These are phyloP conservation scores for Rhodosorus marinus DNA, from an alignment of 23 red algal species.

Conservation along the genomic window DNA sequence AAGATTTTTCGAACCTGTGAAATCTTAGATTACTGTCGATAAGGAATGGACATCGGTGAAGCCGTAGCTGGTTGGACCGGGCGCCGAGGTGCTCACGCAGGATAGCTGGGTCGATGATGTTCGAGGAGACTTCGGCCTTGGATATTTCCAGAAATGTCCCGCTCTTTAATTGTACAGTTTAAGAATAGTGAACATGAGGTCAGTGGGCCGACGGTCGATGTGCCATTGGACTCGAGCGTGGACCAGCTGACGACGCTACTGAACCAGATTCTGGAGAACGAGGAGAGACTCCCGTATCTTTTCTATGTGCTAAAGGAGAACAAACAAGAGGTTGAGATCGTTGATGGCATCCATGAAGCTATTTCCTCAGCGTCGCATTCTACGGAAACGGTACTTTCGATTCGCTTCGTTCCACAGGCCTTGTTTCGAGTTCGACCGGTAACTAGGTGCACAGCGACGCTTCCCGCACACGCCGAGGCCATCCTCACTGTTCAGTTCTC, in stretches of 20 bases:
- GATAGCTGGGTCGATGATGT: too few relatives aligned
- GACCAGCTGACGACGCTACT: constrained; percentile 28
- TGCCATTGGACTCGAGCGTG: constrained; percentile 31
- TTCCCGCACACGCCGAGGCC: constrained; percentile 78
- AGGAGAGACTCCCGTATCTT: constrained; percentile 38
- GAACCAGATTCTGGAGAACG: constrained; percentile 33
- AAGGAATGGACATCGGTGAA: too few relatives aligned
- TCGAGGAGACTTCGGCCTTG: too few relatives aligned
- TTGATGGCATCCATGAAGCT: not conserved
- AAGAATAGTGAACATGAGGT: constrained; percentile 11
- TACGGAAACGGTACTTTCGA: constrained; percentile 20
- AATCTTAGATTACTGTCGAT: too few relatives aligned
- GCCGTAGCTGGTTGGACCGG: too few relatives aligned
- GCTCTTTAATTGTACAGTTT: constrained; percentile 52
- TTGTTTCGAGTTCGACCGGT: constrained; percentile 60
- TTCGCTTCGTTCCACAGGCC: constrained; percentile 64
- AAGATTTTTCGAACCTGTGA: too few relatives aligned
- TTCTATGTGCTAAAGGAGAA: constrained; percentile 13
- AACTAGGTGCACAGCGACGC: constrained; percentile 34
- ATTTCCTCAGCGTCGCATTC: not conserved
- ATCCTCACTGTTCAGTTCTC: constrained; percentile 47
- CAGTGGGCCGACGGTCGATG: constrained; percentile 13
- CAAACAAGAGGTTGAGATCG: not conserved
- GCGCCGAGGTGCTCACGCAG: too few relatives aligned
- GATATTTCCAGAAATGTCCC: too few relatives aligned